Evolutionary conservation across 129 eudicot genomes (phyloP).

Genomic region (Lactuca saligna): DNA sequence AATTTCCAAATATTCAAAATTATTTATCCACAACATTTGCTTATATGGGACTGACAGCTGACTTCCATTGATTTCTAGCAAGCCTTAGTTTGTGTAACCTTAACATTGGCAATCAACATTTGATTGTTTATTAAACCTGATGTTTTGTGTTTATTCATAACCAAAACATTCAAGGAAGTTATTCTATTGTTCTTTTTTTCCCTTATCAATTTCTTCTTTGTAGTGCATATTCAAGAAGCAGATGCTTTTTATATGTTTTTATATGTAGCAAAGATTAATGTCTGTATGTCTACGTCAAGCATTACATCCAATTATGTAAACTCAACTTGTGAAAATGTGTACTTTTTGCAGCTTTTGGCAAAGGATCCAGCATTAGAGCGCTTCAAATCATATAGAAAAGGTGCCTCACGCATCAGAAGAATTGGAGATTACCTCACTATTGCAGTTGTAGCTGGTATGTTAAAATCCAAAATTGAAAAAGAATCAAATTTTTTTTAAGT

Average conservation of each 20-base stretch:
- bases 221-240: too few relatives aligned
- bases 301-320: too few relatives aligned
- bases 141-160: not conserved
- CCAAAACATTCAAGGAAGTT: too few relatives aligned
- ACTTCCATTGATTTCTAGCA: not conserved
- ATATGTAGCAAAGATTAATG: too few relatives aligned
- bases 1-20: not conserved
- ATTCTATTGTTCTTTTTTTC: too few relatives aligned
- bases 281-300: too few relatives aligned
- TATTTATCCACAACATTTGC: too few relatives aligned
- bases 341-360: conserved; percentile 65
- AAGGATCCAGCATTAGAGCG: conserved; percentile 69
- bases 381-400: conserved; percentile 71
- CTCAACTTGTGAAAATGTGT: not conserved
- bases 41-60: too few relatives aligned
- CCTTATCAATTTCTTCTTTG: too few relatives aligned
- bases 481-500: not conserved
- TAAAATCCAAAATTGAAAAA: conserved; percentile 13
- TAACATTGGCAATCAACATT: not conserved
- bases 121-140: too few relatives aligned
- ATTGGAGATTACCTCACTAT: conserved; percentile 76
- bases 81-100: conserved; percentile 1
- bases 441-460: conserved; percentile 78
- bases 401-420: conserved; percentile 59
- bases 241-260: too few relatives aligned